Percentiles rank a stretch among this genome's conserved stretches.
phyloP scores from a whole-genome alignment of 169 alveolate genomes.

The Cryptosporidium tyzzeri region DNA sequence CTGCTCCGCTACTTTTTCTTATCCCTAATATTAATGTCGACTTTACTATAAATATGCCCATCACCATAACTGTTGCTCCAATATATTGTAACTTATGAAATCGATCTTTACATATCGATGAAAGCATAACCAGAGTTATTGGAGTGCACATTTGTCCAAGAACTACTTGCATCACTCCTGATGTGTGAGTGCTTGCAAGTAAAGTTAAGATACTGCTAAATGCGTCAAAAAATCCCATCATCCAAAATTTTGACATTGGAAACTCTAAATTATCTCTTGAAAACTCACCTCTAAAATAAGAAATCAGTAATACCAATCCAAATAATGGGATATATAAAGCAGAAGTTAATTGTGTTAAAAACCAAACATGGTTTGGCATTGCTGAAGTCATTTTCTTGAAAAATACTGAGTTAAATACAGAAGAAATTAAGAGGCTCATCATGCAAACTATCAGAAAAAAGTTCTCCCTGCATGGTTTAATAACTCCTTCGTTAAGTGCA shows the following conservation, averaged over 20 bases:
- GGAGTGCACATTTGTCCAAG: constrained; percentile 78
- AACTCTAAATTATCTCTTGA: constrained; percentile 64
- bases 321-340: constrained; percentile 74
- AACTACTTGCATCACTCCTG: constrained; percentile 79
- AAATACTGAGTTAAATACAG: constrained; percentile 57
- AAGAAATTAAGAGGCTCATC: constrained; percentile 46
- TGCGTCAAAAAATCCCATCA: constrained; percentile 78
- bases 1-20: background rate
- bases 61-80: constrained; percentile 77
- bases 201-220: constrained; percentile 74
- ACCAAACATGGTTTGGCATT: constrained; percentile 79
- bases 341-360: constrained; percentile 77
- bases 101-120: constrained; percentile 55
- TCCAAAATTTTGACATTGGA: constrained; percentile 74
- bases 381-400: constrained; percentile 77
- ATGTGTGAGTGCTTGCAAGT: constrained; percentile 78
- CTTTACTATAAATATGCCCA: constrained; percentile 77
- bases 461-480: constrained; percentile 63
- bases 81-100: constrained; percentile 76
- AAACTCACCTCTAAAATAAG: constrained; percentile 46
- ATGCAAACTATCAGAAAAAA: constrained; percentile 10
- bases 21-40: constrained; percentile 57
- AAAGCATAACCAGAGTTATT: constrained; percentile 66
- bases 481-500: background rate
- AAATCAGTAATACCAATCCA: constrained; percentile 33